A percentile compares a stretch with the other conserved stretches of the same genome.
Evolutionary conservation across 768 basidiomycete genomes (phyloP).

Genomic region (Phanerodontia chrysosporium): DNA sequence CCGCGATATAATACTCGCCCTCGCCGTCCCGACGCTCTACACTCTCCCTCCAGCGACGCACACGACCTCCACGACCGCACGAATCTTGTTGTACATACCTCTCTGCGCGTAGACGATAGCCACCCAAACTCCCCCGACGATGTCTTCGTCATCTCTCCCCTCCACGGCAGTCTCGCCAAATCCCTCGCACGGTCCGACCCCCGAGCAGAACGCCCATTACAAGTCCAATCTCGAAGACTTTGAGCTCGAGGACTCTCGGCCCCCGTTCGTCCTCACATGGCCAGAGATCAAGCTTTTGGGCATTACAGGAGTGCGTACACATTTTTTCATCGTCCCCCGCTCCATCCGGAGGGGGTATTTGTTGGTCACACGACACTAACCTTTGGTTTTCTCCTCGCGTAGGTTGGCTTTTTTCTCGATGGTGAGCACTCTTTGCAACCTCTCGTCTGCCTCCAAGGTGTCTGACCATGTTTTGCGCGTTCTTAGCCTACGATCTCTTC

Average conservation of each 20-base stretch:
- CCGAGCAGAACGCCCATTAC: not conserved
- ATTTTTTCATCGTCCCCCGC: conserved; percentile 1
- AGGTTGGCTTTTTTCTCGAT: conserved; percentile 73
- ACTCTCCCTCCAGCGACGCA: not conserved
- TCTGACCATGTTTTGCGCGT: not conserved
- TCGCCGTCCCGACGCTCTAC: not conserved
- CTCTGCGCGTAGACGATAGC: not conserved
- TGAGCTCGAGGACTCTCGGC: conserved; percentile 28
- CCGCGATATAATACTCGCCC: not conserved
- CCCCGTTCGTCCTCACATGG: conserved; percentile 36
- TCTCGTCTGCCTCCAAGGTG: too few species aligned
- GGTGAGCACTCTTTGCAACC: too few species aligned
- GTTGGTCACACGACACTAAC: conserved; percentile 3
- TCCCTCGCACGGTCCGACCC: not conserved
- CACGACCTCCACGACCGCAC: not conserved
- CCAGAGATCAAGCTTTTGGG: conserved; percentile 57
- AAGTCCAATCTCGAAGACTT: conserved; percentile 26
- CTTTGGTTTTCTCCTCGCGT: not conserved
- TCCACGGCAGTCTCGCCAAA: not conserved
- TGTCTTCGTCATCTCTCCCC: not conserved
- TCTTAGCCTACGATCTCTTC: conserved; percentile 65
- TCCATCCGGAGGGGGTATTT: not conserved
- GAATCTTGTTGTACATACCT: not conserved
- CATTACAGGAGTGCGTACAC: conserved; percentile 51
- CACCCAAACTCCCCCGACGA: not conserved